Base-by-base conservation (phyloP, 345 rosid genomes). In the Populus nigra region DNA sequence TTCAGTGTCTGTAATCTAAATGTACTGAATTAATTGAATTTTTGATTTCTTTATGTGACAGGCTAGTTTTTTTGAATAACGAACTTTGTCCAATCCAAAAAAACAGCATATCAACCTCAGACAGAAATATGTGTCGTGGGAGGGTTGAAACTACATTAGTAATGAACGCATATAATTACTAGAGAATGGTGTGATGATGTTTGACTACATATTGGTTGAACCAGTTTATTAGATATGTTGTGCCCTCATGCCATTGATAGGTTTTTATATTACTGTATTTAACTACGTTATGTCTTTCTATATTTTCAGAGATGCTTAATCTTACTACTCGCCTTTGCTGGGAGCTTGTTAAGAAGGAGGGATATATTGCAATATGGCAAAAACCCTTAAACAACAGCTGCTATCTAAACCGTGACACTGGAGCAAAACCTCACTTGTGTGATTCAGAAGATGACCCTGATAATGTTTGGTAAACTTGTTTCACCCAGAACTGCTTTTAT, bases 291-390 rank as follows among this genome's bases (percentile, higher is more conserved):
- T 77, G 62, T 65, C 69, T 83, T 57, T 74, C 20, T 29, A 12
- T 43, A 38, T 76, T 73, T 77, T 69, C 94, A 96, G 99, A 89
- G 88, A 96, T 96, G 99, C 83, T 96, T 70, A 86, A 91, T 80
- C 93, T 96, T 77, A 93, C 97, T 23, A 87, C 85, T 68, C 91
- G 89, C 55, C 94, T 96, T 68, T 96, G 99, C 88, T 96, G 99
- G 99, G 84, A 84, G 77, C 95, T 93, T 73, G 89, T 96, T 29
- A 96, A 94, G 89, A 96, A 88, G 88, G 99, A 90, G 83, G 98
- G 99, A 71, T 94, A 93, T 78, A 85, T 96, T 86, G 97, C 99
- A 75, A 84, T 96, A 75, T 93, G 99, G 99, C 86, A 85, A 86
- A 93, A 96, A 81, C 97, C 99, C 68, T 65, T 75, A 45, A 88